Evolutionary conservation across 78 protist species (phyloP).

Genomic region (Cavenderia fasciculata): DNA sequence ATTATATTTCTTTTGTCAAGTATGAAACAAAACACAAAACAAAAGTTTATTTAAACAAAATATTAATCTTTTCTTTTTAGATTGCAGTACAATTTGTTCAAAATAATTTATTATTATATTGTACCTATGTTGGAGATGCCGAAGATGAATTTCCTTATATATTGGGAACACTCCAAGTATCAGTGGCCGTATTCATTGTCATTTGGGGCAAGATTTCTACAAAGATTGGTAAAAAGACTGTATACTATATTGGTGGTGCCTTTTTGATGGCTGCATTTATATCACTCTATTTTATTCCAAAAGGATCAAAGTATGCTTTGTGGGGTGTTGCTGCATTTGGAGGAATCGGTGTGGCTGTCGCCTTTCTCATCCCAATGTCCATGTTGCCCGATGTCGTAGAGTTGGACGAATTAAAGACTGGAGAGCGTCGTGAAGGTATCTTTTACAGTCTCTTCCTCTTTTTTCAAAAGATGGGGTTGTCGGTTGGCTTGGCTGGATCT

Average conservation of each 20-base stretch:
- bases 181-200: constrained; percentile 22
- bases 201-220: constrained; percentile 56
- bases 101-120: constrained; percentile 66
- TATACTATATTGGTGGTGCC: constrained; percentile 71
- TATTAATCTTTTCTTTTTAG: too few species aligned
- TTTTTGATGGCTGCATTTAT: constrained; percentile 33
- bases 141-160: constrained; percentile 59
- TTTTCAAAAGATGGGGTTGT: constrained; percentile 73
- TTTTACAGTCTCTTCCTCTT: constrained; percentile 68
- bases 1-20: constrained; percentile 57
- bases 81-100: constrained; percentile 78
- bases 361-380: constrained; percentile 59
- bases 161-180: constrained; percentile 47
- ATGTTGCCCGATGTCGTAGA: constrained; percentile 81
- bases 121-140: constrained; percentile 60
- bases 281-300: constrained; percentile 27
- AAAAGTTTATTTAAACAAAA: too few species aligned
- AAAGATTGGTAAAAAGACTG: constrained; percentile 54
- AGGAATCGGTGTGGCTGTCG: constrained; percentile 69
- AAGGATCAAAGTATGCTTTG: neutral
- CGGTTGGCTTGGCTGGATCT: constrained; percentile 60
- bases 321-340: constrained; percentile 62
- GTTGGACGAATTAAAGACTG: constrained; percentile 77
- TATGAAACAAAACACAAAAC: too few species aligned
- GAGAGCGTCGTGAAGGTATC: constrained; percentile 79